These are phyloP conservation scores for Cordyceps tenuipes DNA, from an alignment of 2,329 filamentous ascomycete genomes.

Conservation along the genomic window DNA sequence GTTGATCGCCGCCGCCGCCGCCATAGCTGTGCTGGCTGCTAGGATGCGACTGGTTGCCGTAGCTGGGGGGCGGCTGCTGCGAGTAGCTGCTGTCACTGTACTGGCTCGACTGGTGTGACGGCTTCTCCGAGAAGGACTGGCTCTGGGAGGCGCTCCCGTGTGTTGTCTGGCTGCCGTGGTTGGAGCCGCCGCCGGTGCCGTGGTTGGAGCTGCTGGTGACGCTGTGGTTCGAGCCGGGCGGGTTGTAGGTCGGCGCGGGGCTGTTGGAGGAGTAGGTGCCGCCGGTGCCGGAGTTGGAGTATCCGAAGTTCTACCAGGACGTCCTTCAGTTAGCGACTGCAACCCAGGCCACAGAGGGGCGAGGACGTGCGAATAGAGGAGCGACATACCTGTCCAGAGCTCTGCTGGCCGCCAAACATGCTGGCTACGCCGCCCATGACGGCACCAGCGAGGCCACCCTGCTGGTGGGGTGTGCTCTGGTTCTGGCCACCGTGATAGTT, in stretches of 20 bases:
- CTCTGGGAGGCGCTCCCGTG: constrained; percentile 15
- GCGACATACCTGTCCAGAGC: constrained; percentile 27
- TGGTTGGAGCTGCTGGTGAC: constrained; percentile 17
- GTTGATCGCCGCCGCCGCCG: constrained; percentile 12
- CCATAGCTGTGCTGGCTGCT: constrained; percentile 20
- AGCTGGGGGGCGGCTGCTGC: constrained; percentile 18
- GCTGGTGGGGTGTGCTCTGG: constrained; percentile 27
- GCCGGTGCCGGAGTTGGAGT: constrained; percentile 46
- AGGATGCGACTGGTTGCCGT: constrained; percentile 12
- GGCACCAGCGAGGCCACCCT: constrained; percentile 42
- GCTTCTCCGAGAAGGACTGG: constrained; percentile 16
- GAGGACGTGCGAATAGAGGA: no score
- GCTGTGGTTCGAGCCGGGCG: constrained; percentile 21
- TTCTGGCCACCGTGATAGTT: constrained; percentile 43
- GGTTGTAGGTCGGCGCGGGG: constrained; percentile 45
- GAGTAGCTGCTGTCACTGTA: constrained; percentile 15
- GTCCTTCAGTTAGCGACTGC: constrained; percentile 13
- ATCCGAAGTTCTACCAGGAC: constrained; percentile 52
- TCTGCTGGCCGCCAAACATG: constrained; percentile 42
- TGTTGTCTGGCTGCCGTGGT: constrained; percentile 10
- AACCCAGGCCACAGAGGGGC: neutral
- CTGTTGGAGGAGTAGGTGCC: constrained; percentile 55
- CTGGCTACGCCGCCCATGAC: constrained; percentile 48
- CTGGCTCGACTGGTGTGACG: constrained; percentile 12
- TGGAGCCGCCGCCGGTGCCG: constrained; percentile 5